phyloP scores from a whole-genome alignment of 2,329 filamentous ascomycete genomes.

The Aspergillus transmontanensis region DNA sequence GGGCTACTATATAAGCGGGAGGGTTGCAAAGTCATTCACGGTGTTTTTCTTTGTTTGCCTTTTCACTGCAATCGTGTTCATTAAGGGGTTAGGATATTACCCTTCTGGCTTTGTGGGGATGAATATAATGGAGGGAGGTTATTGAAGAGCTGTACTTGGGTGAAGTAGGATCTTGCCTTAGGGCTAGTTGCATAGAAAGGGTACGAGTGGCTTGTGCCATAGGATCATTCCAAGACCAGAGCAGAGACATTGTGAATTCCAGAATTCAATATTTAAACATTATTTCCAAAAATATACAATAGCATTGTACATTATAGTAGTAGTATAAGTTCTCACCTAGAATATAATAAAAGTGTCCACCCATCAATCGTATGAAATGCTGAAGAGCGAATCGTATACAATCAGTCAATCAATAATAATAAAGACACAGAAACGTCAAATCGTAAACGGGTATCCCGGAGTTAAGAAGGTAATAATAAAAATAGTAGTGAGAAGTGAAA shows the following conservation, averaged over 20 bases:
- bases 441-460: slow-evolving; percentile 5
- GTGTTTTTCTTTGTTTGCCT: neutral
- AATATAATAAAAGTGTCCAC: neutral
- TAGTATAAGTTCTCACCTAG: neutral
- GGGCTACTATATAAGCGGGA: neutral
- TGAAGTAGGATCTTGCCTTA: neutral
- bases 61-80: neutral
- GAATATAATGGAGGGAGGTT: neutral
- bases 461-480: neutral
- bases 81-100: neutral
- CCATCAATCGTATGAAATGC: slow-evolving; percentile 2
- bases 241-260: neutral
- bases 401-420: slow-evolving; percentile 1
- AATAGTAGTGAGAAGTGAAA: neutral
- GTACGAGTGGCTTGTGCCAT: too few relatives aligned
- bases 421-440: slow-evolving; percentile 2
- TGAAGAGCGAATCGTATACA: neutral
- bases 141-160: neutral
- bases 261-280: neutral
- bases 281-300: neutral
- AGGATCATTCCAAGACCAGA: too few relatives aligned
- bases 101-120: neutral
- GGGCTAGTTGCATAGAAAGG: too few relatives aligned
- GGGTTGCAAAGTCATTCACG: neutral
- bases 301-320: neutral